phyloP scores from a whole-genome alignment of 2,329 filamentous ascomycete genomes.

The Alternaria dauci region DNA sequence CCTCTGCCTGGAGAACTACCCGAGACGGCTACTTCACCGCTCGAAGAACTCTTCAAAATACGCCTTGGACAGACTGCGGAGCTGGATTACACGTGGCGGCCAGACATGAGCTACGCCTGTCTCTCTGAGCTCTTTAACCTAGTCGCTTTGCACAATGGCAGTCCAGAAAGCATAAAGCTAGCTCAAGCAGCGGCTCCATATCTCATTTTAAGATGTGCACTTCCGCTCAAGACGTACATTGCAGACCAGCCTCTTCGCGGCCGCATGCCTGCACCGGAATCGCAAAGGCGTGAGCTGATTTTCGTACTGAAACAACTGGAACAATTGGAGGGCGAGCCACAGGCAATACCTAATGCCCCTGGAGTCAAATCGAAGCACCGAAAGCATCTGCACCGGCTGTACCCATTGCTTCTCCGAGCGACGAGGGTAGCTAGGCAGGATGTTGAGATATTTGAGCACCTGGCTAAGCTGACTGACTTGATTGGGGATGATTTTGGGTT shows the following conservation, averaged over 20 bases:
- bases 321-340: slow-evolving; percentile 72
- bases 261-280: slow-evolving; percentile 84
- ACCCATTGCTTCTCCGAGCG: slow-evolving; percentile 76
- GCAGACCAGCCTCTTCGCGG: slow-evolving; percentile 90
- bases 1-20: slow-evolving; percentile 70
- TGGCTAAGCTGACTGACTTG: slow-evolving; percentile 52
- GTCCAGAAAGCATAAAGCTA: slow-evolving; percentile 63
- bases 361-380: slow-evolving; percentile 52
- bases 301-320: slow-evolving; percentile 74
- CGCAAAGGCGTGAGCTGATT: slow-evolving; percentile 79
- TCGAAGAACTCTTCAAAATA: slow-evolving; percentile 69
- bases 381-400: slow-evolving; percentile 82
- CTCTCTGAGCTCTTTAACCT: slow-evolving; percentile 72
- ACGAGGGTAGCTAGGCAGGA: slow-evolving; percentile 69
- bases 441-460: slow-evolving; percentile 62
- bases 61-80: slow-evolving; percentile 78
- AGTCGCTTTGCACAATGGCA: slow-evolving; percentile 62
- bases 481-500: slow-evolving; percentile 52
- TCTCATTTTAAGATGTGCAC: slow-evolving; percentile 79
- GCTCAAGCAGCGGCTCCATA: slow-evolving; percentile 81
- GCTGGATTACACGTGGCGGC: slow-evolving; percentile 69
- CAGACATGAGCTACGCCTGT: slow-evolving; percentile 79
- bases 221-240: slow-evolving; percentile 84
- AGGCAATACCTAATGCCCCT: slow-evolving; percentile 67
- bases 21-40: slow-evolving; percentile 57